These are phyloP conservation scores for Chaetomidium leptoderma DNA, from an alignment of 495 filamentous ascomycete genomes.

Conservation along the genomic window DNA sequence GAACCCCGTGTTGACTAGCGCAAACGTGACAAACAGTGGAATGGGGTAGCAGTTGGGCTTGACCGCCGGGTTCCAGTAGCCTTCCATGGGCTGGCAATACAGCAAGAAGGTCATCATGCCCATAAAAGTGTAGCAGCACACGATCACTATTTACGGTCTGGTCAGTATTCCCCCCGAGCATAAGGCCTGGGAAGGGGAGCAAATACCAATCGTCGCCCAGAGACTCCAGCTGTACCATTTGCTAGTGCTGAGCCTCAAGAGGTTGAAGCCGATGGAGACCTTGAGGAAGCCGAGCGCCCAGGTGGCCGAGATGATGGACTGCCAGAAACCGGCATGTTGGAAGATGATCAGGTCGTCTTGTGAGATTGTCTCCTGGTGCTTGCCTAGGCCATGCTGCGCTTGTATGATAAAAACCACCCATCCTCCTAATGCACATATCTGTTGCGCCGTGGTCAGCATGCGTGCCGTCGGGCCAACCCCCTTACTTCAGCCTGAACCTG, in stretches of 20 bases:
- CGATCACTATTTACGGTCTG: slow-evolving; percentile 19
- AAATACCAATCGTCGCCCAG: slow-evolving; percentile 21
- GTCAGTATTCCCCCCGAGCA: slow-evolving; percentile 10
- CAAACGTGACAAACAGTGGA: slow-evolving; percentile 31
- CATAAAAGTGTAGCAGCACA: slow-evolving; percentile 27
- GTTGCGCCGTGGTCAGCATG: background rate
- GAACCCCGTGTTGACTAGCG: slow-evolving; percentile 30
- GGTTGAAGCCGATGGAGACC: slow-evolving; percentile 35
- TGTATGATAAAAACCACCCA: slow-evolving; percentile 19
- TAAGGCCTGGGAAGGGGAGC: slow-evolving; percentile 2
- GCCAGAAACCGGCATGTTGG: slow-evolving; percentile 34
- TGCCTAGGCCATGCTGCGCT: slow-evolving; percentile 37
- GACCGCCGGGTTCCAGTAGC: slow-evolving; percentile 25
- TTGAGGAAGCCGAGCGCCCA: slow-evolving; percentile 38
- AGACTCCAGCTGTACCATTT: slow-evolving; percentile 19
- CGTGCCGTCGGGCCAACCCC: background rate
- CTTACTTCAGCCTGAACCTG: no score
- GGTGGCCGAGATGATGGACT: slow-evolving; percentile 30
- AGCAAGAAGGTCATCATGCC: slow-evolving; percentile 29
- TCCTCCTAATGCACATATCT: slow-evolving; percentile 10
- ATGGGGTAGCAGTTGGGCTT: slow-evolving; percentile 28
- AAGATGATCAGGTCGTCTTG: slow-evolving; percentile 25
- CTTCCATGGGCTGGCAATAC: slow-evolving; percentile 31
- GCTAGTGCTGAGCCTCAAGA: slow-evolving; percentile 16
- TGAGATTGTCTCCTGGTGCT: slow-evolving; percentile 30